These are phyloP conservation scores for Epichloe baconii DNA, from an alignment of 2,329 filamentous ascomycete species.

Conservation along the genomic window DNA sequence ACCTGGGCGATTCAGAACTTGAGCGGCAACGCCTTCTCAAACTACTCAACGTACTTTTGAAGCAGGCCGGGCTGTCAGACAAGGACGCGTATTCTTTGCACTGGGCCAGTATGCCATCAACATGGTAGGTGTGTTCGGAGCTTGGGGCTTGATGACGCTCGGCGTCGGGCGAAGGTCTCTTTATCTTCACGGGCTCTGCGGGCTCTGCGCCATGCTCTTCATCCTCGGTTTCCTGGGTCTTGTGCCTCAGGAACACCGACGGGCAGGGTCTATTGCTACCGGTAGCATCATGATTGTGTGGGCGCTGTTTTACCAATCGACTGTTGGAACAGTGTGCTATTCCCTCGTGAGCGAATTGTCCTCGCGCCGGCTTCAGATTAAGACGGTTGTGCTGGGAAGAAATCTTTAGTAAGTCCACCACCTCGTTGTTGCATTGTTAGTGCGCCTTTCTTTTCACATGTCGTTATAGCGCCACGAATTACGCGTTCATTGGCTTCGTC, in stretches of 20 bases:
- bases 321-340: conserved; percentile 82
- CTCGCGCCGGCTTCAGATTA: conserved; percentile 72
- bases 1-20: conserved; percentile 52
- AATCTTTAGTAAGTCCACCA: conserved; percentile 49
- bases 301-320: conserved; percentile 74
- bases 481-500: not conserved
- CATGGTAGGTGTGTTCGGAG: conserved; percentile 68
- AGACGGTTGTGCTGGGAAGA: conserved; percentile 78
- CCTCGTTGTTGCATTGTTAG: not conserved
- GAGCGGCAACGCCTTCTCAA: conserved; percentile 50
- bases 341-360: conserved; percentile 78
- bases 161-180: conserved; percentile 64
- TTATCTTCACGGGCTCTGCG: conserved; percentile 63
- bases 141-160: conserved; percentile 66
- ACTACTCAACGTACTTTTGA: conserved; percentile 53
- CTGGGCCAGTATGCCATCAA: conserved; percentile 57
- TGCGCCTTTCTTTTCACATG: too few relatives aligned
- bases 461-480: too few relatives aligned
- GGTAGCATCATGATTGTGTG: conserved; percentile 77
- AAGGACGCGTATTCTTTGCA: conserved; percentile 42
- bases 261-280: conserved; percentile 57
- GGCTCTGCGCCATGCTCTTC: conserved; percentile 63
- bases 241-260: conserved; percentile 45
- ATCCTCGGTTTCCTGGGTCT: conserved; percentile 75
- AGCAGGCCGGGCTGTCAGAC: conserved; percentile 42